Base-by-base conservation (phyloP, 2,329 filamentous ascomycete genomes). In the Fusarium sp. region DNA sequence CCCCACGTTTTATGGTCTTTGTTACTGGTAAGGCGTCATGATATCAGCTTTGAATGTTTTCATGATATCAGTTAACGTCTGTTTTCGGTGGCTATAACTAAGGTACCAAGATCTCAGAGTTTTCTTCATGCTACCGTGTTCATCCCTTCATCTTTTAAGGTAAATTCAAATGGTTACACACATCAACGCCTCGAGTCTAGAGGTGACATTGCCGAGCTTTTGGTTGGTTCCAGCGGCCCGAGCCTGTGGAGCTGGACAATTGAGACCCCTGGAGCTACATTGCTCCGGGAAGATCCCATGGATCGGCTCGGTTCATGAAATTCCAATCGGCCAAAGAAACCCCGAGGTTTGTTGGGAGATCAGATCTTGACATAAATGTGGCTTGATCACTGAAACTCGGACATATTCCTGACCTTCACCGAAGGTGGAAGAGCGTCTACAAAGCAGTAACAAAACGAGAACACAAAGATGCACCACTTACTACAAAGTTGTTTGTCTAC, bases 171-270 rank as follows among this genome's bases (percentile, higher is more conserved):
- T 21, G 13, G 19, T 21, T 40, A 21, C 38, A 40, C 38, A 22
- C 19, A 21, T 40, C 10, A 19, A 40, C 19, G n/a, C 22, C 21
- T 40, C 9, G 28, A 31, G 28, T 31, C 10, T 31, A 10, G 28
- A 40, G 38, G 38, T 53, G 17, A 47, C 31, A 67, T 52, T 57
- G 13, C 31, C n/a, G 31, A 55, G 19, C 39, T 50, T 28, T 63
- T 61, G 66, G 62, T 67, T 62, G 54, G 69, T 52, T 65, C 58
- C 40, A 65, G 63, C 51, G 46, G 67, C 33, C 65, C 62, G 51
- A 63, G 57, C 44, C 31, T 60, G 38, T 65, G 42, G 62, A 44
- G 34, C 61, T 50, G 46, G 42, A 24, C 8, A 14, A 24, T 38
- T 39, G 21, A 59, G 45, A 65, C 60, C 60, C 61, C 38, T 60